These are phyloP conservation scores for Fagopyrum tataricum DNA, from an alignment of 148 eudicot genomes.

Conservation along the genomic window DNA sequence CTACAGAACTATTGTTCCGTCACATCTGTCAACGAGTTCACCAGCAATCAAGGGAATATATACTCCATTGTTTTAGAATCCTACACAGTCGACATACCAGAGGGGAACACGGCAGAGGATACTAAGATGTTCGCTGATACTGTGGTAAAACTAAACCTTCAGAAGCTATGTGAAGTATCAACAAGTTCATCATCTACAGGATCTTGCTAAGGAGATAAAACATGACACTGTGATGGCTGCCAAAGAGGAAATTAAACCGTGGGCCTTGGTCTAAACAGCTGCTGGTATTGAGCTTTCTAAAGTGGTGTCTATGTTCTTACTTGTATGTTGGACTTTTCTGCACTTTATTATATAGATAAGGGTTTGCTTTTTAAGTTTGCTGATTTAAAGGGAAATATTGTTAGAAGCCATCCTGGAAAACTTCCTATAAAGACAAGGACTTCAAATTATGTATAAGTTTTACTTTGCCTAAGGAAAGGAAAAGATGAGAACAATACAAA, in stretches of 20 bases:
- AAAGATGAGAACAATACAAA: no score
- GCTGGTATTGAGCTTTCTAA: neutral
- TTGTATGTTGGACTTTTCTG: conserved; percentile 10
- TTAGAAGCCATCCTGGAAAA: neutral
- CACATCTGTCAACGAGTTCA: conserved; percentile 48
- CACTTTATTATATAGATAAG: neutral
- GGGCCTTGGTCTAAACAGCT: conserved; percentile 1
- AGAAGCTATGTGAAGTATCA: conserved; percentile 29
- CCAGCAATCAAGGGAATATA: conserved; percentile 15
- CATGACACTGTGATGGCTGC: neutral
- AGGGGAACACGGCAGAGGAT: conserved; percentile 39
- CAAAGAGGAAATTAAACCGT: neutral
- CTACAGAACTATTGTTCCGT: conserved; percentile 56
- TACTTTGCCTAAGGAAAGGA: neutral
- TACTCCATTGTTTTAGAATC: conserved; percentile 37
- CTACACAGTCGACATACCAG: conserved; percentile 35
- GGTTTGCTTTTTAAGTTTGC: neutral
- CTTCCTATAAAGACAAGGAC: neutral
- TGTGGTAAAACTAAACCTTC: conserved; percentile 37
- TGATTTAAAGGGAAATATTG: neutral
- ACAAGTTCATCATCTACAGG: conserved; percentile 17
- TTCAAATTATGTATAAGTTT: neutral
- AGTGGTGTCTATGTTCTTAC: neutral
- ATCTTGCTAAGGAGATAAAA: neutral
- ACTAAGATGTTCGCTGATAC: conserved; percentile 47